Base-by-base conservation (phyloP, 208 protist genomes). In the Tritrichomonas musculus region DNA sequence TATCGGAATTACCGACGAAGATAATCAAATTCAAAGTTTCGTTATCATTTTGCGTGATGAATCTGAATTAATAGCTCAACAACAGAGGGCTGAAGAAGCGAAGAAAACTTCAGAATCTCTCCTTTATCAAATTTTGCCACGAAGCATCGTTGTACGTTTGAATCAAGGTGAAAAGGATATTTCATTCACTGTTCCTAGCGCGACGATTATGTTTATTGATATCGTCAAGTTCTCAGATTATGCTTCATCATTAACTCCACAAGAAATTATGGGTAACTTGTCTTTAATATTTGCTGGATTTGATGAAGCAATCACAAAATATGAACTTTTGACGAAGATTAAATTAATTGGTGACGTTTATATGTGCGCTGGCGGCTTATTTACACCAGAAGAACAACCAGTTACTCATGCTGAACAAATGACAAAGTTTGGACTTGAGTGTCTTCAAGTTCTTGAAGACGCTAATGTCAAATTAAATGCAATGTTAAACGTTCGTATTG, bases 271-370 rank as follows among this genome's bases (percentile, higher is more conserved):
- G 77, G 41, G 77, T 57, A 88, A 53, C n/a, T 30, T 88, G 13
- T 88, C 77, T 20, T 44, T 49, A 20, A 47, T 88, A 41, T 88
- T 88, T 49, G 77, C 41, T 57, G 47, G 13, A 57, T 88, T 88
- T 49, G 77, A 88, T 57, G 77, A 88, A 57, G 39, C 44, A 22
- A 47, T 57, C 9, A 39, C 44, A 11, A 88, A 88, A 47, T 88
- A 88, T 50, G 8, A 44, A 14, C n/a, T 53, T 22, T 44, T 88
- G 0, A 88, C 47, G 39, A 88, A 88, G n/a, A 88, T 88, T 27
- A 88, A 88, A 88, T 49, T 88, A 13, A 88, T 88, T 27, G 77
- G 77, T 57, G 77, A 88, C 57, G 77, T 60, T 5, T 88, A 88
- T 30, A 88, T 88, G 77, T 25, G n/a, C 39, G 77, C 77, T 27